Evolutionary conservation across 305 asterid genomes (phyloP).

Genomic region (Nicotiana rustica): DNA sequence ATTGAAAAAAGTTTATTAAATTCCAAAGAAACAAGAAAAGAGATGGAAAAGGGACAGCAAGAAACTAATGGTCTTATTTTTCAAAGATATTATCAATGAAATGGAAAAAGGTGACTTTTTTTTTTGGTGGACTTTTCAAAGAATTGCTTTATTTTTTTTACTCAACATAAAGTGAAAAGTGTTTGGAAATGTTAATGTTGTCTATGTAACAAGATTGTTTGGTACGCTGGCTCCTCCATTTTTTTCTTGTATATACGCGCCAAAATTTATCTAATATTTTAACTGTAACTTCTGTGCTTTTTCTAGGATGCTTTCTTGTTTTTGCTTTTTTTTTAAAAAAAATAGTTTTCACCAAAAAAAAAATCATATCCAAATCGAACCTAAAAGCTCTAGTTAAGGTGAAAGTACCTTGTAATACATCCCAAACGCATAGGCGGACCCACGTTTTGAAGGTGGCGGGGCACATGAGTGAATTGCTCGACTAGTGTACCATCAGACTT

Average conservation of each 20-base stretch:
- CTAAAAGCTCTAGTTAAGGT: too few species aligned
- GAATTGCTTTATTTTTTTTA: neutral
- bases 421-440: too few species aligned
- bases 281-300: neutral
- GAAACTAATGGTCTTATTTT: neutral
- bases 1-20: neutral
- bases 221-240: neutral
- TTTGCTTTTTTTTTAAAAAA: too few species aligned
- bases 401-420: too few species aligned
- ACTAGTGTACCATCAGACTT: too few species aligned
- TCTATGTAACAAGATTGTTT: neutral
- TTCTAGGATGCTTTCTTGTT: neutral
- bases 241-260: neutral
- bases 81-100: neutral
- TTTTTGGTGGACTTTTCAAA: slow-evolving; percentile 5
- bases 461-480: too few species aligned
- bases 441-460: too few species aligned
- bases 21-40: neutral
- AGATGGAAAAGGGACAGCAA: neutral
- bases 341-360: too few species aligned
- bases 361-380: too few species aligned
- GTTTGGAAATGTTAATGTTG: neutral
- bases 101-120: neutral
- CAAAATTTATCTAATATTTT: neutral
- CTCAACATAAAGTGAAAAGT: neutral